These are phyloP conservation scores for Fonsecaea pedrosoi DNA, from an alignment of 2,329 filamentous ascomycete genomes.

Conservation along the genomic window DNA sequence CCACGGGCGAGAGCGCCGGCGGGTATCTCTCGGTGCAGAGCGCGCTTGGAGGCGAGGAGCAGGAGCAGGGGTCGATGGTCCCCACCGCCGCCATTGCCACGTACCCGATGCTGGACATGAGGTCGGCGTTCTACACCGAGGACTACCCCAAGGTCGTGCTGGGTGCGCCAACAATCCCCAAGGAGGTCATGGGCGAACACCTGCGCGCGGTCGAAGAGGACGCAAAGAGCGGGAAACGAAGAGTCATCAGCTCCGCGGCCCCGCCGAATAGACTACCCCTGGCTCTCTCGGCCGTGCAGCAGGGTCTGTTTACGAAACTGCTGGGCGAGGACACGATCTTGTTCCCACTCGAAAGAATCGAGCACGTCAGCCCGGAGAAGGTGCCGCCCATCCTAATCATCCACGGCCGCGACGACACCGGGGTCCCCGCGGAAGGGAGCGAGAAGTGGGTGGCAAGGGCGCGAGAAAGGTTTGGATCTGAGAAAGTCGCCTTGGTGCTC, in stretches of 20 bases:
- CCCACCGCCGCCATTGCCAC: conserved; percentile 3
- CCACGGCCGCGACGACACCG: conserved; percentile 10
- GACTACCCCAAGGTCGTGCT: conserved; percentile 9
- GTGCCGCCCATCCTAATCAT: conserved; percentile 15
- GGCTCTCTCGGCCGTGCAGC: conserved; percentile 14
- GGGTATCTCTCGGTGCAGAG: conserved; percentile 13
- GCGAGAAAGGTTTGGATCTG: neutral
- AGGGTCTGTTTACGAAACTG: conserved; percentile 8
- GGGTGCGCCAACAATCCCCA: conserved; percentile 6
- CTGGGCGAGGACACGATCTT: conserved; percentile 20
- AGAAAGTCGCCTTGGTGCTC: conserved; percentile 7
- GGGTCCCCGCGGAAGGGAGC: conserved; percentile 15
- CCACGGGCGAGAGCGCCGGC: conserved; percentile 15
- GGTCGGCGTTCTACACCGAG: conserved; percentile 8
- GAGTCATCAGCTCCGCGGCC: conserved; percentile 2
- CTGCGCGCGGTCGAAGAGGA: conserved; percentile 4
- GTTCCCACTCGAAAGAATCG: conserved; percentile 12
- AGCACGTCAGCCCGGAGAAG: neutral
- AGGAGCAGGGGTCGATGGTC: neutral
- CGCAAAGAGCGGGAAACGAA: neutral
- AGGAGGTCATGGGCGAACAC: neutral
- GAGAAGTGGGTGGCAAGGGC: conserved; percentile 15
- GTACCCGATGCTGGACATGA: conserved; percentile 15
- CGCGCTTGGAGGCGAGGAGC: conserved; percentile 3
- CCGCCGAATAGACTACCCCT: conserved; percentile 14